phyloP scores from a whole-genome alignment of 176 grass and related monocot genomes.

The Oryza punctata region DNA sequence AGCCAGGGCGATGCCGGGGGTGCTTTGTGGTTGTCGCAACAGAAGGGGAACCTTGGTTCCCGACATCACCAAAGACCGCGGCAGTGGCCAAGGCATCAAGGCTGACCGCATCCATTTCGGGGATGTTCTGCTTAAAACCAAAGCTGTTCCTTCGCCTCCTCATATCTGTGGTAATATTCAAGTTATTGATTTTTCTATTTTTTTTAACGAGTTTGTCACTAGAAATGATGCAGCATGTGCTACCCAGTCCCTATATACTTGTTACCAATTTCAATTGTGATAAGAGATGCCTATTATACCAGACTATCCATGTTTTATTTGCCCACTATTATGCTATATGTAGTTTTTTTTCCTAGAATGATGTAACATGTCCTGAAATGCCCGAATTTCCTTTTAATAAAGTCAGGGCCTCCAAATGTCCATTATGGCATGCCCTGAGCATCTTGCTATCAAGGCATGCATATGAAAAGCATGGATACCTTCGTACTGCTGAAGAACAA shows the following conservation, averaged over 20 bases:
- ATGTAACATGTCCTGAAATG: not conserved
- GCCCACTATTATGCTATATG: not conserved
- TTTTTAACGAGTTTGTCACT: not conserved
- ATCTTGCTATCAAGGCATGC: not conserved
- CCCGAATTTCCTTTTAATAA: not conserved
- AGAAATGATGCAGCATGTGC: not conserved
- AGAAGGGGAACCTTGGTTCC: slow-evolving; percentile 59
- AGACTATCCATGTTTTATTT: not conserved
- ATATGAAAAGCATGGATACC: slow-evolving; percentile 48
- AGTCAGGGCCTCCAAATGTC: not conserved
- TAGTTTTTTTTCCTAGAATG: not conserved
- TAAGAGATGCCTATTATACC: not conserved
- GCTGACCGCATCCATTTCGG: slow-evolving; percentile 68
- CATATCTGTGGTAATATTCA: slow-evolving; percentile 56
- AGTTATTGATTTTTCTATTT: not conserved
- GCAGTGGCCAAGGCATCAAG: slow-evolving; percentile 71
- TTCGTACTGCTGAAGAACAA: slow-evolving; percentile 87
- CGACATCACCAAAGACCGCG: slow-evolving; percentile 48
- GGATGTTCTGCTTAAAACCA: slow-evolving; percentile 60
- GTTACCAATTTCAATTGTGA: not conserved
- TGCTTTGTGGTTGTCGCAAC: slow-evolving; percentile 86
- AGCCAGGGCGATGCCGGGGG: slow-evolving; percentile 88
- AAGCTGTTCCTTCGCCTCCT: slow-evolving; percentile 59
- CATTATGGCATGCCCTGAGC: not conserved
- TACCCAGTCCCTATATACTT: not conserved